Evolutionary conservation across 169 alveolate species (phyloP), one percentile per base, ranked within the genome.

Genomic region (Babesia gibsoni): DNA sequence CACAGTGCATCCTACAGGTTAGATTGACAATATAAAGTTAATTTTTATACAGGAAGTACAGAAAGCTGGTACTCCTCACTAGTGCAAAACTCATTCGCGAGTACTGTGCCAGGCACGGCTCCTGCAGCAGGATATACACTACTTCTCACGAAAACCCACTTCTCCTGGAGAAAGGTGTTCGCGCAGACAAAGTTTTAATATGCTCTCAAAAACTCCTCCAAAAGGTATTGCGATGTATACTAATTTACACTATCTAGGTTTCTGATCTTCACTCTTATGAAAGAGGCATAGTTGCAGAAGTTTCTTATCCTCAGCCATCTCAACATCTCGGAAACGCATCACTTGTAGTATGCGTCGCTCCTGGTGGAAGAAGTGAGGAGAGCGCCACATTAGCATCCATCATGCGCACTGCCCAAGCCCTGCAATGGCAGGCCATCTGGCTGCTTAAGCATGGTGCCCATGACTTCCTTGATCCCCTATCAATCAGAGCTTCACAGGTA

Each of bases 381-480:
- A 52, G 45, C 37, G 52, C 29, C 48, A 30, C 63, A 18, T 45
- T 65, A 52, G 75, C 82, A 0, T 56, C 88, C 35, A 46, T 79
- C 16, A 66, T 79, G 54, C 67, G 88, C 35, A 65, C 83, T 22
- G 88, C 88, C 22, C 88, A 68, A 39, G 83, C 80, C n/a, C 66
- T 79, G 41, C 75, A 69, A 41, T 79, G 88, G 88, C 83, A 79
- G 73, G 82, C 79, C 9, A 56, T 79, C 18, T 79, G 84, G 83
- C 29, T 79, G 36, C 73, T 79, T 33, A 16, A 36, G 32, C 67
- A 79, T 45, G 83, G 79, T 37, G 70, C 56, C 30, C 73, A 53
- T 30, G 88, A 79, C 64, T 56, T 79, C 37, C 70, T 79, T 14
- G 83, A 79, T 57, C 88, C 88, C 35, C 69, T 54, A 36, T 22